Evolutionary conservation across 257 asterid genomes (phyloP).

Genomic region (Fraxinus pennsylvanica): DNA sequence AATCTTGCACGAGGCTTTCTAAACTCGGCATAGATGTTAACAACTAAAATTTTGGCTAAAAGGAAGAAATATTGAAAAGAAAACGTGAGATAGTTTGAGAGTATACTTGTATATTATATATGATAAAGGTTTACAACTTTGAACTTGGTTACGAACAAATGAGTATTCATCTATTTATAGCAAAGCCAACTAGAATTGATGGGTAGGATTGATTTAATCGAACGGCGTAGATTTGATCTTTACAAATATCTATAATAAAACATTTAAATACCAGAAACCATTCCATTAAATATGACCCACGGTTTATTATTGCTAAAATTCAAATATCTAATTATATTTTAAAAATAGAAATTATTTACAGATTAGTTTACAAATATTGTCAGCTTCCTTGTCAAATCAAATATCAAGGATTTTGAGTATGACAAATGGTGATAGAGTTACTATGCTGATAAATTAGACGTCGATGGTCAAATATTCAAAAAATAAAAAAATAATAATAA

Average conservation of each 20-base stretch:
- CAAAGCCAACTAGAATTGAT: background rate
- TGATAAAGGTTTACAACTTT: background rate
- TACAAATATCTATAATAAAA: background rate
- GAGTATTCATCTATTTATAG: background rate
- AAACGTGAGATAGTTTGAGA: background rate
- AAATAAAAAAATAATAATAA: too few species aligned
- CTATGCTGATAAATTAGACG: too few species aligned
- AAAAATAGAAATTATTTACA: too few species aligned
- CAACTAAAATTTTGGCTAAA: background rate
- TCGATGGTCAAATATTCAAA: too few species aligned
- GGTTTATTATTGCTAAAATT: too few species aligned
- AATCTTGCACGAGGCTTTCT: background rate
- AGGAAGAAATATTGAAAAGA: background rate
- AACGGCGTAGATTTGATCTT: background rate
- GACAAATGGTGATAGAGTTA: too few species aligned
- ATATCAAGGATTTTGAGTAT: too few species aligned
- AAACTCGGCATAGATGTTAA: background rate
- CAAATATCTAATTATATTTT: background rate
- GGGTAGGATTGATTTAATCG: background rate
- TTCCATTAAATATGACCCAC: too few species aligned
- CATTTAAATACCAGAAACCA: too few species aligned
- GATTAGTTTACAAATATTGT: background rate
- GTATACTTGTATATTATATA: background rate
- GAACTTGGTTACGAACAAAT: background rate
- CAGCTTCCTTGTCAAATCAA: background rate